Percentiles rank a stretch among this genome's conserved stretches.
These are phyloP conservation scores for Solanum commersonii DNA, from an alignment of 257 asterid genomes.

Conservation along the genomic window DNA sequence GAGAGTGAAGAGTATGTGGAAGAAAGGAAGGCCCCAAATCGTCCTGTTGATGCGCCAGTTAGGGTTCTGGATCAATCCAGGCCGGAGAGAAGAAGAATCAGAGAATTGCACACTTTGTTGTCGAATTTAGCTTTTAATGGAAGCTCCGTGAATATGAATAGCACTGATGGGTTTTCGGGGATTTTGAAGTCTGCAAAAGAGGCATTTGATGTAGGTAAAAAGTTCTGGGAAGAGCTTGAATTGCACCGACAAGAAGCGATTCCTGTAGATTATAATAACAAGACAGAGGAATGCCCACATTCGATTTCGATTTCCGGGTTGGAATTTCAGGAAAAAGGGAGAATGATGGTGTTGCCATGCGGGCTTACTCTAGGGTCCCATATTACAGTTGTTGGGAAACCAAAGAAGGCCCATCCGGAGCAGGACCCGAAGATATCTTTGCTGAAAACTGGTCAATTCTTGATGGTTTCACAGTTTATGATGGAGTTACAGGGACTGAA, in stretches of 20 bases:
- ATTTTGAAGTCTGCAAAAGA: constrained; percentile 52
- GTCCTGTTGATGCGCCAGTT: constrained; percentile 44
- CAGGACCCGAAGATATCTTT: constrained; percentile 65
- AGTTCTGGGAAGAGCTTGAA: constrained; percentile 67
- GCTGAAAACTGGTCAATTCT: constrained; percentile 55
- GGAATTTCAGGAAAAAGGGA: constrained; percentile 37
- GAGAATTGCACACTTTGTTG: not conserved
- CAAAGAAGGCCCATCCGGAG: constrained; percentile 62
- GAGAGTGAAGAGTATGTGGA: constrained; percentile 63
- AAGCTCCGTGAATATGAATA: not conserved
- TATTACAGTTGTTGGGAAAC: constrained; percentile 68
- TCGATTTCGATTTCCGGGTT: constrained; percentile 44
- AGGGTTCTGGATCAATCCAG: constrained; percentile 20
- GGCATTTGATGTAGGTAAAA: constrained; percentile 64
- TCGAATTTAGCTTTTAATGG: constrained; percentile 16
- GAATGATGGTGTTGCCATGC: constrained; percentile 66
- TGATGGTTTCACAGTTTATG: constrained; percentile 92
- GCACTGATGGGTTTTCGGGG: constrained; percentile 15
- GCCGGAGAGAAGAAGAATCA: constrained; percentile 31
- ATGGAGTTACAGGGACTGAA: constrained; percentile 90
- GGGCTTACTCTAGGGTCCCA: constrained; percentile 85
- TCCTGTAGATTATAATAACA: not conserved
- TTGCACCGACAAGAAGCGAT: constrained; percentile 7
- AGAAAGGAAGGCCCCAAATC: constrained; percentile 47
- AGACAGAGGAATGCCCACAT: constrained; percentile 47